Evolutionary conservation across 352 stramenopile genomes (phyloP).

Genomic region (Globisporangium parvum): DNA sequence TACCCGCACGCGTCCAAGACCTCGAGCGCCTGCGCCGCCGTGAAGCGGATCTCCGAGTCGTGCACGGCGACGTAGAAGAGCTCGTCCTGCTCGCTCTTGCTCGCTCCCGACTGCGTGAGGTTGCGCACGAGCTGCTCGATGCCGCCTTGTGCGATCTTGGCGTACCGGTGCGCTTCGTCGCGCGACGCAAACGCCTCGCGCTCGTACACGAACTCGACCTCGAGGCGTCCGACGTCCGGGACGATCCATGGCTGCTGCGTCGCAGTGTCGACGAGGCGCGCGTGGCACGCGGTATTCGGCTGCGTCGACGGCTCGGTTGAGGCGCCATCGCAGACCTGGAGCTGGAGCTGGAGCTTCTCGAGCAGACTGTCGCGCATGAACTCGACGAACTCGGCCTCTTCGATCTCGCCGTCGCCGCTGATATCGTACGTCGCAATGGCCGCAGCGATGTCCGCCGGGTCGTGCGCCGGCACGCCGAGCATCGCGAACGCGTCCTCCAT

Average conservation of each 20-base stretch:
- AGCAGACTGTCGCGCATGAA: constrained; percentile 70
- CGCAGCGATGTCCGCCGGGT: constrained; percentile 54
- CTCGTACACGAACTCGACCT: constrained; percentile 79
- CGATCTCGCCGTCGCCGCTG: constrained; percentile 70
- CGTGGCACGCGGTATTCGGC: constrained; percentile 6
- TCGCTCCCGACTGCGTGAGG: constrained; percentile 39
- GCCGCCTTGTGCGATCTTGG: constrained; percentile 58
- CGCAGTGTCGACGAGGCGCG: constrained; percentile 36
- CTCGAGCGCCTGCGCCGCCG: constrained; percentile 68
- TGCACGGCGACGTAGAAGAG: constrained; percentile 72
- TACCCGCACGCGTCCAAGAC: constrained; percentile 73
- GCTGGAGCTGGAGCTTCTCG: constrained; percentile 48
- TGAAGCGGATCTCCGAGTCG: constrained; percentile 79
- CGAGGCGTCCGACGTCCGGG: constrained; percentile 49
- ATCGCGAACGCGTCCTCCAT: constrained; percentile 70
- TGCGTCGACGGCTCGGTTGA: background rate
- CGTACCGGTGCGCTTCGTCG: constrained; percentile 44
- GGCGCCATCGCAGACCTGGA: constrained; percentile 19
- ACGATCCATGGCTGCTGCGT: constrained; percentile 65
- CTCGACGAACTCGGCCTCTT: constrained; percentile 76
- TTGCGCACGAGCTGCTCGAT: constrained; percentile 74
- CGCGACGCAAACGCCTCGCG: constrained; percentile 56
- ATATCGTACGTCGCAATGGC: constrained; percentile 72
- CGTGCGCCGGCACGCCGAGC: constrained; percentile 51
- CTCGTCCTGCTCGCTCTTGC: constrained; percentile 66